Conservation (phyloP, 116 monocot genomes). For the Cymodocea nodosa region DNA sequence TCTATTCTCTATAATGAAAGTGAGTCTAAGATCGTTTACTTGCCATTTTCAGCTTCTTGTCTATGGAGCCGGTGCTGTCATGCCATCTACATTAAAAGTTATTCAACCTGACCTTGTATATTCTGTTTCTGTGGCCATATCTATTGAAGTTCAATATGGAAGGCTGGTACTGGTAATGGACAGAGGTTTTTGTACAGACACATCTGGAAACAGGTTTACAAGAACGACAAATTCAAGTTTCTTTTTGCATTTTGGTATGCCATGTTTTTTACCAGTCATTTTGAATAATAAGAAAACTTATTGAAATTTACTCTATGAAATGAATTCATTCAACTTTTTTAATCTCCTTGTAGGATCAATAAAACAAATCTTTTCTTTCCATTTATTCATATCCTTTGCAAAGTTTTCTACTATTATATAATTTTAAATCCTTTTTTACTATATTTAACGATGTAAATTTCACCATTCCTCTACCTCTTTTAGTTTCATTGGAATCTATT, state of each 20-base stretch:
- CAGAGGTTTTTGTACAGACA: constrained; percentile 68
- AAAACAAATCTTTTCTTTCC: no score
- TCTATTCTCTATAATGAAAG: not conserved
- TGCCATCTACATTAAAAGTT: constrained; percentile 56
- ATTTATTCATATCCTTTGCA: no score
- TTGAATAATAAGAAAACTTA: not conserved
- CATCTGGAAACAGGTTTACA: constrained; percentile 82
- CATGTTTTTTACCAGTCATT: constrained; percentile 8
- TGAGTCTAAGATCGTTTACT: not conserved
- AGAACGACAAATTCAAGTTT: constrained; percentile 76
- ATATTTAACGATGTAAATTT: no score
- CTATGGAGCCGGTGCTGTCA: constrained; percentile 66
- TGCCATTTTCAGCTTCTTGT: constrained; percentile 69
- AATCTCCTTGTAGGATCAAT: no score
- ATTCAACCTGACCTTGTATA: constrained; percentile 51
- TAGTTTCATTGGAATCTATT: no score
- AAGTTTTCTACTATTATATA: no score
- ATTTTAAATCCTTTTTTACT: no score
- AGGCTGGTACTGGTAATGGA: constrained; percentile 77
- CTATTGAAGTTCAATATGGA: constrained; percentile 43
- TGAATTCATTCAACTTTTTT: no score
- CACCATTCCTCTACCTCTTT: no score
- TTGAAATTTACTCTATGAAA: no score
- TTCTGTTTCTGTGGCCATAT: constrained; percentile 53
- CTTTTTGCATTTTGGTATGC: constrained; percentile 78